Evolutionary conservation across 73 alveolate genomes (phyloP), one percentile per base, ranked within the genome.

Genomic region (Breviolum minutum): DNA sequence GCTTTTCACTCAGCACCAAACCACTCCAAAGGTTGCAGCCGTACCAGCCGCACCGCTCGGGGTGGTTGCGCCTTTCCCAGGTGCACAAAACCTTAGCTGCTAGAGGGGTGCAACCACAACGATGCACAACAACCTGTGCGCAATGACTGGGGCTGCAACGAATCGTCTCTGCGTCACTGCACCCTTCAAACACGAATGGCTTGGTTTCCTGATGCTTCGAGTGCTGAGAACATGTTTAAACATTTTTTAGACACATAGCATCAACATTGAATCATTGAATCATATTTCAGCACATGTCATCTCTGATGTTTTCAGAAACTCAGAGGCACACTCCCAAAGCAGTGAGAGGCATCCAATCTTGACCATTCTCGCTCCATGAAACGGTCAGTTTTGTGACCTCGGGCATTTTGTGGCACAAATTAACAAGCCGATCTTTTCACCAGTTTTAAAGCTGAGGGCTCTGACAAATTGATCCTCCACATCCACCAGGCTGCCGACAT

Each of bases 91-190:
- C 96, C 96, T 89, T 63, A 26, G 40, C 68, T 1, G 32, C 29
- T 14, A 30, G 13, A 24, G 83, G 16, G 40, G 77, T 24, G 16
- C 48, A 1, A 0, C 1, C 83, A 32, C 30, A 66, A 26, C 63
- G 89, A 30, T 63, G 89, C 63, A 26, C 17, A n/a, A 30, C 61
- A 63, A 77, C 62, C 64, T 22, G 30, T 77, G 87, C 87, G 16
- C 17, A 68, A 68, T 17, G 64, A 0, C 96, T 27, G 61, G 76
- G 98, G 98, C 79, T 24, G 27, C 60, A 8, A 27, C 98, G 98
- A 27, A 92, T 63, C 32, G 98, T 62, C 90, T 92, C 98, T 61
- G 98, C 90, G 24, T 92, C 98, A 32, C 80, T n/a, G 90, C 98
- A 92, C 17, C 98, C 98, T 66, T 92, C 98, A n/a, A 92, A 92